These are phyloP conservation scores for Fusarium tanahbumbuense DNA, from an alignment of 2,329 filamentous ascomycete genomes.

Conservation along the genomic window DNA sequence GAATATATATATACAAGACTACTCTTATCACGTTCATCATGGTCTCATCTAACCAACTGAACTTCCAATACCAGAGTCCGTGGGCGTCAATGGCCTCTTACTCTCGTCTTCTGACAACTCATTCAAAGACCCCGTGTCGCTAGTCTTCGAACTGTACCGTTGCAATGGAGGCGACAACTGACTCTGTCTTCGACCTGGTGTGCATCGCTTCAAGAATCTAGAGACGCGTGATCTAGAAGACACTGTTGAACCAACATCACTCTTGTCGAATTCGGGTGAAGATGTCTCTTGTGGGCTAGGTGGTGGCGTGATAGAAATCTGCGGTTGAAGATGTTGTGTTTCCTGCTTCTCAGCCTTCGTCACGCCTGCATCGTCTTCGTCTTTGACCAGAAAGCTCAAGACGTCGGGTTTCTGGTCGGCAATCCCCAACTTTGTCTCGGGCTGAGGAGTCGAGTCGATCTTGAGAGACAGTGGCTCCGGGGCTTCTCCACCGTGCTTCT, in stretches of 20 bases:
- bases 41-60: not conserved
- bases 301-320: slow-evolving; percentile 1
- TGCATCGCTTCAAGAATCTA: slow-evolving; percentile 4
- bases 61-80: slow-evolving; percentile 27
- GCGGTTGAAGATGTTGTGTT: not conserved
- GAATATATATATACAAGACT: not conserved
- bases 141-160: not conserved
- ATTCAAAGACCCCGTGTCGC: not conserved
- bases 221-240: slow-evolving; percentile 13
- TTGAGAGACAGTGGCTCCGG: not conserved
- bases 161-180: not conserved
- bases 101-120: not conserved
- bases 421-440: not conserved
- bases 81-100: slow-evolving; percentile 5
- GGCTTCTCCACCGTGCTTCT: not conserved
- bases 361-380: accelerated
- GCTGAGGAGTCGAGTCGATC: not conserved
- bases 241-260: not conserved
- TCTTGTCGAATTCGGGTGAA: not conserved
- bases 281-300: not conserved
- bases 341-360: not conserved
- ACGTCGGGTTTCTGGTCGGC: not conserved
- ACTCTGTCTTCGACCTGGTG: not conserved
- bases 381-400: not conserved
- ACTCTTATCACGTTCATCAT: accelerated